phyloP scores from a whole-genome alignment of 2,329 filamentous ascomycete genomes.

The Aspergillus proliferans region DNA sequence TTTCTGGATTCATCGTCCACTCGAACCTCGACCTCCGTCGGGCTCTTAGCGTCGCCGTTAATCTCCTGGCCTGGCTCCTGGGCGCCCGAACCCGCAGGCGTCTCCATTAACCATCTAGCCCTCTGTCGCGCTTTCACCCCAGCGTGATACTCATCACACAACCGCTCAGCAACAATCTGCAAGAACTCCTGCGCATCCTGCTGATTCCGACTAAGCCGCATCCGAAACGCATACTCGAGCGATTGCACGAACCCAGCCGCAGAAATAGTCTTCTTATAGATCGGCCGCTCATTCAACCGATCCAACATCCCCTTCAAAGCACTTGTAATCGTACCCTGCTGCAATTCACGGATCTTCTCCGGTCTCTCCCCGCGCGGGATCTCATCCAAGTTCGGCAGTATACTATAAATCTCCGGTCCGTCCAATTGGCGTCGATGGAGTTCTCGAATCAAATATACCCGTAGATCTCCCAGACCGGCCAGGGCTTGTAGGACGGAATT shows the following conservation, averaged over 20 bases:
- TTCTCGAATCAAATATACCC: slow-evolving; percentile 87
- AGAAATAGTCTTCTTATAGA: slow-evolving; percentile 89
- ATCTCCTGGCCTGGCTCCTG: slow-evolving; percentile 6
- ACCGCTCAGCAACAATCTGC: slow-evolving; percentile 83
- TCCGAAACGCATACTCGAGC: slow-evolving; percentile 78
- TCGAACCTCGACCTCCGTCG: slow-evolving; percentile 27
- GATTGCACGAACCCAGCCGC: slow-evolving; percentile 76
- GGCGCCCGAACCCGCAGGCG: slow-evolving; percentile 12
- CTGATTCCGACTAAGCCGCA: slow-evolving; percentile 87
- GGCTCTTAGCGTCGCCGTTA: slow-evolving; percentile 14
- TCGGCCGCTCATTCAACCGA: slow-evolving; percentile 83
- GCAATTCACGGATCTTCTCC: slow-evolving; percentile 55
- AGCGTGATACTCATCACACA: slow-evolving; percentile 91
- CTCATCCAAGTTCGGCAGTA: slow-evolving; percentile 46
- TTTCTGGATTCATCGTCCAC: slow-evolving; percentile 30
- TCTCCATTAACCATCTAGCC: slow-evolving; percentile 19
- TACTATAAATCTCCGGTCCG: slow-evolving; percentile 66
- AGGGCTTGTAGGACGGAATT: slow-evolving; percentile 93
- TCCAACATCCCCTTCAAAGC: slow-evolving; percentile 91
- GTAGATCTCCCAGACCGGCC: slow-evolving; percentile 80
- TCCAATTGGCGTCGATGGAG: slow-evolving; percentile 78
- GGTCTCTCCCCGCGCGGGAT: slow-evolving; percentile 32
- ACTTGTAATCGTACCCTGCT: slow-evolving; percentile 74
- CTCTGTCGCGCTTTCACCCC: slow-evolving; percentile 63
- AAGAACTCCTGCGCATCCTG: slow-evolving; percentile 97